phyloP scores from a whole-genome alignment of 352 stramenopile species.

The Pythium sp. region DNA sequence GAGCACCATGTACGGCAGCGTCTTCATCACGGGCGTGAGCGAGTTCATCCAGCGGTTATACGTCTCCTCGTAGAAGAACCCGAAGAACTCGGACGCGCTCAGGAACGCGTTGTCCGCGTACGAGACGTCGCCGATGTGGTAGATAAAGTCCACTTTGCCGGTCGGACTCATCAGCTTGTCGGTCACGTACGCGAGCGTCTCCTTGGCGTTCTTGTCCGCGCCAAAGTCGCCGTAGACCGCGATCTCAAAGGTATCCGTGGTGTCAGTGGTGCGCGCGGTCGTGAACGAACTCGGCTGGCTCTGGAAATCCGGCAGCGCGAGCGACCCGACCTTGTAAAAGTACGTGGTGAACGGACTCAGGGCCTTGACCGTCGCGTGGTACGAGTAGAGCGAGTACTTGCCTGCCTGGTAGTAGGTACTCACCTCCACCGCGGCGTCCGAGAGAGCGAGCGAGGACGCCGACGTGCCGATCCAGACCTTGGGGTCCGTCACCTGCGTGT shows the following conservation, averaged over 20 bases:
- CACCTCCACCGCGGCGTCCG: constrained; percentile 23
- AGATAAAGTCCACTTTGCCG: constrained; percentile 50
- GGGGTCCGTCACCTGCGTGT: constrained; percentile 34
- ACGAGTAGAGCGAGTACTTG: constrained; percentile 41
- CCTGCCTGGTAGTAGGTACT: constrained; percentile 51
- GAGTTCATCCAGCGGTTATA: constrained; percentile 87
- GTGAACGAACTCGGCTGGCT: constrained; percentile 32
- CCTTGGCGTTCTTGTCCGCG: constrained; percentile 33
- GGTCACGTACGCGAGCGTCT: constrained; percentile 34
- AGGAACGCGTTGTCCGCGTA: constrained; percentile 37
- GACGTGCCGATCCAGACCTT: constrained; percentile 45
- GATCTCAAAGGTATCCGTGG: constrained; percentile 40
- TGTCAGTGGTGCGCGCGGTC: constrained; percentile 25
- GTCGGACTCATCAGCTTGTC: constrained; percentile 27
- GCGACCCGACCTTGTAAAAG: constrained; percentile 49
- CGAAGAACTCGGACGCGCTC: constrained; percentile 22
- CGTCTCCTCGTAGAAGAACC: constrained; percentile 86
- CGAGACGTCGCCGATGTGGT: constrained; percentile 72
- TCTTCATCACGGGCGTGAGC: constrained; percentile 46
- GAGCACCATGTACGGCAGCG: constrained; percentile 80
- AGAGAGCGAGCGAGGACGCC: constrained; percentile 18
- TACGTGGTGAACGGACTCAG: constrained; percentile 38
- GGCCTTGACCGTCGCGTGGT: constrained; percentile 31
- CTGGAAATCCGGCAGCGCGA: constrained; percentile 20
- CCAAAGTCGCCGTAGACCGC: constrained; percentile 59